Percentiles rank a stretch among this genome's conserved stretches.
These are phyloP conservation scores for Arctium lappa DNA, from an alignment of 129 eudicot species.

Conservation along the genomic window DNA sequence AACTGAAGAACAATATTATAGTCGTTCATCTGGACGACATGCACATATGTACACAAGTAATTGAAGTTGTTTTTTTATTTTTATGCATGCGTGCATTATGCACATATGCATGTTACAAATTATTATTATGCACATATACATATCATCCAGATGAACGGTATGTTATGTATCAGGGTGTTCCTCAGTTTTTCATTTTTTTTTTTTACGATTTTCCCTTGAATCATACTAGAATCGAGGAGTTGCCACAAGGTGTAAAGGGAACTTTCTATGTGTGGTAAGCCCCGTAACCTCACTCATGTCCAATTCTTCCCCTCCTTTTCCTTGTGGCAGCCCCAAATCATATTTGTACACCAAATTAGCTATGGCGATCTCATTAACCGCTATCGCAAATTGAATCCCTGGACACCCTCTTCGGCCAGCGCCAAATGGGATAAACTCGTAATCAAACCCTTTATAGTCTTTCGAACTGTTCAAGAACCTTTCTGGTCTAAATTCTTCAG, in stretches of 20 bases:
- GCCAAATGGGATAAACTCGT: slow-evolving; percentile 57
- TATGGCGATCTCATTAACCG: slow-evolving; percentile 36
- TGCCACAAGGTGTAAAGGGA: slow-evolving; percentile 29
- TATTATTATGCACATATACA: too few species aligned
- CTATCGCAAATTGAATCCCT: slow-evolving; percentile 41
- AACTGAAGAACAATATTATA: too few species aligned
- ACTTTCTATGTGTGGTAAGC: slow-evolving; percentile 30
- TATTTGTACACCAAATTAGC: slow-evolving; percentile 48
- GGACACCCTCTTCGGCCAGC: slow-evolving; percentile 67
- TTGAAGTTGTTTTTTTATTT: too few species aligned
- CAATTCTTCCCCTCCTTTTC: slow-evolving; percentile 25
- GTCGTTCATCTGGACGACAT: too few species aligned
- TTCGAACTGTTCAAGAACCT: slow-evolving; percentile 40
- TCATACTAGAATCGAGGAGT: neutral
- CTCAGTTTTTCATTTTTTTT: too few species aligned
- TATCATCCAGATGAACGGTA: neutral
- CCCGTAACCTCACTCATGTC: slow-evolving; percentile 44
- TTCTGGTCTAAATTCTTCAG: slow-evolving; percentile 53
- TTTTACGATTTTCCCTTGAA: too few species aligned
- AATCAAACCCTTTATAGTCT: slow-evolving; percentile 47
- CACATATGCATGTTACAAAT: too few species aligned
- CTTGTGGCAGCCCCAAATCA: slow-evolving; percentile 36
- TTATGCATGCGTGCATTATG: too few species aligned
- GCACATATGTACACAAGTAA: too few species aligned
- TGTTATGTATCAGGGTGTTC: too few species aligned